Base-by-base conservation (phyloP, 805 yeast genomes). In the Nematodospora valgi region DNA sequence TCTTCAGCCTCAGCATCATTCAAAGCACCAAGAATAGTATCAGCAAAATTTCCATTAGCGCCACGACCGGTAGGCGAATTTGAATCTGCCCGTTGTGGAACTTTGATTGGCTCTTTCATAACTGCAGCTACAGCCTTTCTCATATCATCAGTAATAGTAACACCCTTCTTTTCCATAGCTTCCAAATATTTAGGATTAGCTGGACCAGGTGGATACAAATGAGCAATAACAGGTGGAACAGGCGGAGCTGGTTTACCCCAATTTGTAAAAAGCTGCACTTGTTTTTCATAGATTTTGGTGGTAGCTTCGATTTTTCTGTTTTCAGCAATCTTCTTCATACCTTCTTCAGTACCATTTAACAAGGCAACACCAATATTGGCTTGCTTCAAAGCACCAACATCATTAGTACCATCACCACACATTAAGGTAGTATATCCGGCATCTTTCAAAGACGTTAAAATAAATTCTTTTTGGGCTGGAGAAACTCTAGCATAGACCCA, bases 381-480 rank as follows among this genome's bases (percentile, higher is more conserved):
- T 68, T 93, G 98, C 62, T 93, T 93, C 64, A 93, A 76, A 36
- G 98, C 98, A 62, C 98, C 98, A 33, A 93, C 98, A 70, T 93
- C 98, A 57, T 93, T 93, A n/a, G 98, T 93, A 64, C 98, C 98
- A 65, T 93, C 98, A 72, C 98, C 98, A 65, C 98, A 93, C 98
- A 93, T 93, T 51, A 93, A 74, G 16, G 98, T 93, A 54, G 78
- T 83, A 64, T 91, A 93, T 17, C 96, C 96, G 58, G 86, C 74
- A 43, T 78, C 81, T 60, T 91, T 93, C 58, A 86, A 76, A 24
- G 88, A 76, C 43, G 80, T 82, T 52, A 93, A 71, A 49, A 93
- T 80, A 47, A 83, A 87, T 63, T 93, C 98, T 65, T 93, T 93
- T 67, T 93, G 98, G 17, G 83, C 54, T 26, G 98, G 98, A 5